Evolutionary conservation across 345 rosid genomes (phyloP), one percentile per base, ranked within the genome.

Genomic region (Anastatica hierochuntica): DNA sequence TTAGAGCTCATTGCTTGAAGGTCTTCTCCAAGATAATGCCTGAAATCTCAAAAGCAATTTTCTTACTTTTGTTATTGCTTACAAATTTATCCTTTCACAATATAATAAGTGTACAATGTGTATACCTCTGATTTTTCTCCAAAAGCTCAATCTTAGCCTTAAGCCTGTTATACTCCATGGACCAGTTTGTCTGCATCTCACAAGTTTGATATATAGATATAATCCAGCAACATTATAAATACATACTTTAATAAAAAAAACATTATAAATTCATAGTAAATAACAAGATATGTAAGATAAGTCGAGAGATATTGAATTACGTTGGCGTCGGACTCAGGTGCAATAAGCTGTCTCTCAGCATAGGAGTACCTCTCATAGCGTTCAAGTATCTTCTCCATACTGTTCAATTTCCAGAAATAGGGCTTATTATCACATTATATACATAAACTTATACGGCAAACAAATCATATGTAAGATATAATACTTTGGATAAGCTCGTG

Each of bases 321-420:
- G 16, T 37, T 69, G 15, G 62, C 49, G 38, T 73, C 78, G 7
- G 74, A 51, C 23, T 71, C 79, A 50, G 68, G 55, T 14, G 77
- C 61, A 49, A 54, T 65, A 61, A 74, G 76, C 62, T 79, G 90
- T 65, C 79, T 90, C 58, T 82, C 98, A 10, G 80, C 78, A 50
- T 80, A 86, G 10, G 82, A 73, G 35, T 79, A 82, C 66, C 98
- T 75, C 72, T 90, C 98, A 38, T 90, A 80, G 14, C 96, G 81
- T 74, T 86, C 98, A 15, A 90, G 88, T 46, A 90, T 82, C 71
- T 70, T 86, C 59, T 86, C 98, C 98, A 90, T 90, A 74, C 98
- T 90, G 49, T 77, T 62, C 29, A 4, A 53, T 47, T 50, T 16
- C 10, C 33, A 26, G 12, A 53, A 6, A 17, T 50, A 52, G 50